phyloP scores from a whole-genome alignment of 345 rosid genomes.

The Acer saccharum region DNA sequence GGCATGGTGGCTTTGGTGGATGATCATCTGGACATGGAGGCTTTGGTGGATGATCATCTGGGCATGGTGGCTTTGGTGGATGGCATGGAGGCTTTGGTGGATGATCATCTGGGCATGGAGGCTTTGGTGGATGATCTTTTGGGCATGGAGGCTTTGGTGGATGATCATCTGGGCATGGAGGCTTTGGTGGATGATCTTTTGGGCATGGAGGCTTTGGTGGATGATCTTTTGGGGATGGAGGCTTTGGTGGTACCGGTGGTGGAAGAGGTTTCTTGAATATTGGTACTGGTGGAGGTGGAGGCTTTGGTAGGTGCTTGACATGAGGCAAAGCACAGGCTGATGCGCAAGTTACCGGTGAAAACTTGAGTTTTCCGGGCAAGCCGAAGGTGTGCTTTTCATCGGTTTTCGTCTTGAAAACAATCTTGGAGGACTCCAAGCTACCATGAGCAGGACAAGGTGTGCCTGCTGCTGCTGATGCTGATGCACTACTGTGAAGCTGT shows the following conservation, averaged over 20 bases:
- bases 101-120: too few relatives aligned
- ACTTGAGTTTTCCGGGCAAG: slow-evolving; percentile 55
- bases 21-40: slow-evolving; percentile 29
- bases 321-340: slow-evolving; percentile 64
- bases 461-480: slow-evolving; percentile 28
- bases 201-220: slow-evolving; percentile 10
- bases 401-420: slow-evolving; percentile 43
- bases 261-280: slow-evolving; percentile 16
- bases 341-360: slow-evolving; percentile 60
- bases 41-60: slow-evolving; percentile 18
- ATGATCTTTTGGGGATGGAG: slow-evolving; percentile 23
- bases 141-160: background rate
- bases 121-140: slow-evolving; percentile 20
- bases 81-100: slow-evolving; percentile 17
- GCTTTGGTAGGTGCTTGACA: slow-evolving; percentile 32
- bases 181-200: slow-evolving; percentile 17
- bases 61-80: slow-evolving; percentile 8
- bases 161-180: slow-evolving; percentile 29
- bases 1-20: slow-evolving; percentile 6
- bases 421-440: slow-evolving; percentile 56
- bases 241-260: slow-evolving; percentile 15
- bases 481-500: slow-evolving; percentile 57
- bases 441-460: slow-evolving; percentile 63
- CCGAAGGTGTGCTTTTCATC: slow-evolving; percentile 56
- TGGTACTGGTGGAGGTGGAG: slow-evolving; percentile 19